These are phyloP conservation scores for Russula lepida DNA, from an alignment of 768 basidiomycete species.

Conservation along the genomic window DNA sequence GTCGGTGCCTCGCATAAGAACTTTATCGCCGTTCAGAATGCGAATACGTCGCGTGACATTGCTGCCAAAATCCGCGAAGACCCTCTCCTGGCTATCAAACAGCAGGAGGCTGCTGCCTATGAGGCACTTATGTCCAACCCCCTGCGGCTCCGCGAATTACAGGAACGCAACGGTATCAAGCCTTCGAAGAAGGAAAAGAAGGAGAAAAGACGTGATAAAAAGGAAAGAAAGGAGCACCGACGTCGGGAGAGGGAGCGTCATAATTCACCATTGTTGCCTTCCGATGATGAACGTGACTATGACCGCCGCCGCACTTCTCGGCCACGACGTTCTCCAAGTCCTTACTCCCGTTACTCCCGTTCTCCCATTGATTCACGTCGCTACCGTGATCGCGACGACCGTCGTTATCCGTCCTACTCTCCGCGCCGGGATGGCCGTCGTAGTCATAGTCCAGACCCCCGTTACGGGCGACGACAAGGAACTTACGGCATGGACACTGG, in stretches of 20 bases:
- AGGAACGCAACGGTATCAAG: slow-evolving; percentile 74
- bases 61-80: slow-evolving; percentile 95
- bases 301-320: slow-evolving; percentile 28
- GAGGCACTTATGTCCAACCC: slow-evolving; percentile 82
- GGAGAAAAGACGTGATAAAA: slow-evolving; percentile 52
- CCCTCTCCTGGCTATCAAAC: slow-evolving; percentile 93
- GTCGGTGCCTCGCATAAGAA: slow-evolving; percentile 82
- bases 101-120: slow-evolving; percentile 92
- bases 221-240: slow-evolving; percentile 28
- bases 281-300: slow-evolving; percentile 29
- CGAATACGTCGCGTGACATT: slow-evolving; percentile 81
- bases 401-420: slow-evolving; percentile 18
- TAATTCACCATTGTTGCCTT: slow-evolving; percentile 22
- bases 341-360: slow-evolving; percentile 38
- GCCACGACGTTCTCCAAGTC: slow-evolving; percentile 37
- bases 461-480: slow-evolving; percentile 3
- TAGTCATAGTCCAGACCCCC: slow-evolving; percentile 15
- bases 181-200: slow-evolving; percentile 68
- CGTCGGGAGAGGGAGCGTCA: slow-evolving; percentile 22
- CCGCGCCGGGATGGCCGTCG: slow-evolving; percentile 27
- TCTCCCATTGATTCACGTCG: slow-evolving; percentile 34
- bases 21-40: slow-evolving; percentile 92
- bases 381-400: slow-evolving; percentile 25
- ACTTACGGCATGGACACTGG: slow-evolving; percentile 22
- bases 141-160: slow-evolving; percentile 71